Conservation (phyloP, 2,329 filamentous ascomycete genomes). For the Bimuria novae-zelandiae region DNA sequence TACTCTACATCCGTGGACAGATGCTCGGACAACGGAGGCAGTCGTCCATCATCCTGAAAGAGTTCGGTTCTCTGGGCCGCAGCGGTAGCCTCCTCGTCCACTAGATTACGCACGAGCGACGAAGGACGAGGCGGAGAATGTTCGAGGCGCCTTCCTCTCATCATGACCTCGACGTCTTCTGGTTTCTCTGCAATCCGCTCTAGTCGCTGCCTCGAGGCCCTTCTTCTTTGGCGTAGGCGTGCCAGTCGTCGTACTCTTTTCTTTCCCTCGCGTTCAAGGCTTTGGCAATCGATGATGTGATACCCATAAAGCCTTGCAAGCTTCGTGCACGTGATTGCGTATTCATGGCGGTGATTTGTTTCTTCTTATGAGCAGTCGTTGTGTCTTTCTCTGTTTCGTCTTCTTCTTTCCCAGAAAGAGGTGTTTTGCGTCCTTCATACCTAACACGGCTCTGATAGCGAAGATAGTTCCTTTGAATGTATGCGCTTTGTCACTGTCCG, state of each 20-base stretch:
- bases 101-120: neutral
- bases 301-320: neutral
- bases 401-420: neutral
- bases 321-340: neutral
- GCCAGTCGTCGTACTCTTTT: neutral
- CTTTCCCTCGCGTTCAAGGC: neutral
- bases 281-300: neutral
- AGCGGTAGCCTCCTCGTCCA: neutral
- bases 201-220: neutral
- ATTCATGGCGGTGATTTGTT: neutral
- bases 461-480: too few species aligned
- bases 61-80: neutral
- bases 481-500: too few species aligned
- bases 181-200: neutral
- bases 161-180: neutral
- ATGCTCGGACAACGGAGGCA: too few species aligned
- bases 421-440: neutral
- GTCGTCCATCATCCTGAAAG: too few species aligned
- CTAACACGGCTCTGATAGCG: too few species aligned
- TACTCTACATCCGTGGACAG: too few species aligned
- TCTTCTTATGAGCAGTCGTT: neutral
- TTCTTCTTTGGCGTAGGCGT: neutral
- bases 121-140: neutral
- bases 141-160: neutral
- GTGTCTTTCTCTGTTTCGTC: neutral